Percentiles rank a stretch among this genome's conserved stretches.
phyloP scores from a whole-genome alignment of 129 eudicot genomes.

The Glebionis coronaria region DNA sequence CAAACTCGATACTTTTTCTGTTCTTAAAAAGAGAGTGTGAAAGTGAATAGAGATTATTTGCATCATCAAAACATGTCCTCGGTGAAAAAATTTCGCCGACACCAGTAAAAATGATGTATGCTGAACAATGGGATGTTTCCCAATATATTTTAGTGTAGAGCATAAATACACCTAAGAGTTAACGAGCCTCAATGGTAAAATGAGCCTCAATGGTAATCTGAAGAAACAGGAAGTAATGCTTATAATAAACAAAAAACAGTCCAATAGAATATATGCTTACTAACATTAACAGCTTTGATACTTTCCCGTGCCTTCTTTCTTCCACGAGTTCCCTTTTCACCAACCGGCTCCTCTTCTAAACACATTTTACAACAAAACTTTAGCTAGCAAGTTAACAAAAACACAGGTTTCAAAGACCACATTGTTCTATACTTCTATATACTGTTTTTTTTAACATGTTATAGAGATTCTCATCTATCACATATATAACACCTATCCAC shows the following conservation, averaged over 20 bases:
- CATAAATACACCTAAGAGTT: background rate
- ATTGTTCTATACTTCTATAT: background rate
- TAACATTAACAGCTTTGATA: constrained; percentile 40
- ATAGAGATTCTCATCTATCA: constrained; percentile 4
- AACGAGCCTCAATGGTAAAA: background rate
- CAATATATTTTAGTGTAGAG: background rate
- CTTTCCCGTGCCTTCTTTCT: constrained; percentile 39
- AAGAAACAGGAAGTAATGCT: background rate
- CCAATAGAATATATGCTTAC: constrained; percentile 33
- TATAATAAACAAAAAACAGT: constrained; percentile 6
- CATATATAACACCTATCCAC: background rate
- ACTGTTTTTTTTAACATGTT: background rate
- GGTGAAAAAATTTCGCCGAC: background rate
- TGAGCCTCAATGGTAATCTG: too few relatives aligned
- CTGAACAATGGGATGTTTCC: background rate
- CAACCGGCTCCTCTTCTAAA: constrained; percentile 57
- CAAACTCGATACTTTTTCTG: constrained; percentile 9
- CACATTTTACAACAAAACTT: constrained; percentile 17
- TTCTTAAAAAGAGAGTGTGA: background rate
- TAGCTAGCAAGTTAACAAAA: constrained; percentile 4
- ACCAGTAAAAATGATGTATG: background rate
- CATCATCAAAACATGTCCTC: constrained; percentile 18
- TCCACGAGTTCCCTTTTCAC: constrained; percentile 47
- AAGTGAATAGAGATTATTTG: constrained; percentile 5
- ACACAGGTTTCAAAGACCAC: background rate